phyloP scores from a whole-genome alignment of 139 green algal genomes.

The Pycnococcus provasolii region DNA sequence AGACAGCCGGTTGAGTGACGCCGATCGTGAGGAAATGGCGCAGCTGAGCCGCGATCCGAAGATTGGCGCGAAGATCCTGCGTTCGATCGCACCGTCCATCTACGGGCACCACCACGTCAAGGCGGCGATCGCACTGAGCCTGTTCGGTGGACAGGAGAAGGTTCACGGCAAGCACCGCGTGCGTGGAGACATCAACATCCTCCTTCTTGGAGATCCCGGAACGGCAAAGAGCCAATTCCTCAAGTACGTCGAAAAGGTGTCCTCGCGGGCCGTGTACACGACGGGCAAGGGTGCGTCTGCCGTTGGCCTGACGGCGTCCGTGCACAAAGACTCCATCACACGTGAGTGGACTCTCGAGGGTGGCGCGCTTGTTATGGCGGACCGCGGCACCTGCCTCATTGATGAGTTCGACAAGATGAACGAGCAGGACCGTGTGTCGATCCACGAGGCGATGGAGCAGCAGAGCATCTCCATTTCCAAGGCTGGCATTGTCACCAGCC shows the following conservation, averaged over 20 bases:
- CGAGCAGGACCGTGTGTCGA: constrained; percentile 72
- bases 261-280: constrained; percentile 85
- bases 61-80: constrained; percentile 57
- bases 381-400: constrained; percentile 95
- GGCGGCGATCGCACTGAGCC: constrained; percentile 73
- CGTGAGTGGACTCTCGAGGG: constrained; percentile 96
- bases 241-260: constrained; percentile 94
- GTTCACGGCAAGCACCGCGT: constrained; percentile 41
- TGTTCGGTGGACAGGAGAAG: constrained; percentile 88
- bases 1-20: constrained; percentile 69
- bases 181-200: constrained; percentile 95
- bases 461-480: constrained; percentile 98
- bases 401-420: constrained; percentile 99
- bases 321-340: constrained; percentile 76
- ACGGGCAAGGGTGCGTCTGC: constrained; percentile 94
- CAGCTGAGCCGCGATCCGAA: constrained; percentile 58
- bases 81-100: constrained; percentile 95
- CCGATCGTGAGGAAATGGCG: constrained; percentile 74
- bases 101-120: constrained; percentile 98
- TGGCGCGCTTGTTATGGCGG: constrained; percentile 91
- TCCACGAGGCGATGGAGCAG: constrained; percentile 96
- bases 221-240: constrained; percentile 95
- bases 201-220: constrained; percentile 92
- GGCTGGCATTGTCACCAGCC: constrained; percentile 84
- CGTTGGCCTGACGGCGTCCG: constrained; percentile 89